Percentiles rank a stretch among this genome's conserved stretches.
Evolutionary conservation across 768 basidiomycete species (phyloP).

Genomic region (Boletales sp.): DNA sequence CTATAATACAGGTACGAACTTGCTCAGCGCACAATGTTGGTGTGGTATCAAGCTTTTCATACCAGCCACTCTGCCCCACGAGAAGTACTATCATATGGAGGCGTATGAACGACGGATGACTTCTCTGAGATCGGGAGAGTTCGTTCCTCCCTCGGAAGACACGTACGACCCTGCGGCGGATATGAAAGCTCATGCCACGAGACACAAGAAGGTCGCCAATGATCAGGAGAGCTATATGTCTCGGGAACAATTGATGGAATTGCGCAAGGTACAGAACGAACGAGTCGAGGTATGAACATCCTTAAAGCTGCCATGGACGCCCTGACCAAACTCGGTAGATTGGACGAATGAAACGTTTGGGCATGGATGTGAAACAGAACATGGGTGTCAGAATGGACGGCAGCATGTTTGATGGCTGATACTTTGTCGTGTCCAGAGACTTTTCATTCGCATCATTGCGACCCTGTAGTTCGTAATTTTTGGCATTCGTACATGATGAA

Average conservation of each 20-base stretch:
- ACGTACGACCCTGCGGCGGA: constrained; percentile 83
- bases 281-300: constrained; percentile 60
- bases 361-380: constrained; percentile 81
- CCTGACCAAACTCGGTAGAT: constrained; percentile 38
- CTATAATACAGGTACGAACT: constrained; percentile 63
- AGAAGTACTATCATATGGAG: constrained; percentile 93
- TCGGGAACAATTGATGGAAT: constrained; percentile 75
- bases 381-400: constrained; percentile 89
- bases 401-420: constrained; percentile 47
- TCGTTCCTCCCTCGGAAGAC: constrained; percentile 66
- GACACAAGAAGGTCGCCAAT: constrained; percentile 62
- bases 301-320: background rate
- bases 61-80: constrained; percentile 85
- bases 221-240: constrained; percentile 75
- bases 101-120: constrained; percentile 83
- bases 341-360: constrained; percentile 81
- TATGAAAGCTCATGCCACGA: constrained; percentile 67
- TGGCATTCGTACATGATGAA: background rate
- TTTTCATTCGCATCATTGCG: background rate
- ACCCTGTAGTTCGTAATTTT: background rate
- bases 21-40: background rate
- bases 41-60: background rate
- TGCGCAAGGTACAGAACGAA: constrained; percentile 83
- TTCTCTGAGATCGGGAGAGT: constrained; percentile 80
- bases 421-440: background rate